These are phyloP conservation scores for Sordariomycetes sp. DNA, from an alignment of 2,329 filamentous ascomycete genomes.

Conservation along the genomic window DNA sequence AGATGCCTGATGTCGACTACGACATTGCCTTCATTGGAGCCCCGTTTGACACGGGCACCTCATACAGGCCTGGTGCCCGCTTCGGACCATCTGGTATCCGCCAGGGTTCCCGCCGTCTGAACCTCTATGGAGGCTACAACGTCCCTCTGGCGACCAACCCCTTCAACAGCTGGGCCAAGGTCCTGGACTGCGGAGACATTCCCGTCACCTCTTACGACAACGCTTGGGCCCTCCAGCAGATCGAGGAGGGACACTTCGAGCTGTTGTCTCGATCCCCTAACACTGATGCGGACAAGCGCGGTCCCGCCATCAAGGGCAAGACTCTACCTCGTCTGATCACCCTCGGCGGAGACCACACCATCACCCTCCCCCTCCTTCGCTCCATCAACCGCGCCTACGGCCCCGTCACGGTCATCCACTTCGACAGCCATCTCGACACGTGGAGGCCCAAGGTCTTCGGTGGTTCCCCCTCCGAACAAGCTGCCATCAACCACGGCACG, in stretches of 20 bases:
- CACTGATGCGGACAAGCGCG: constrained; percentile 57
- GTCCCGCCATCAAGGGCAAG: constrained; percentile 62
- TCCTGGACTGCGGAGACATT: constrained; percentile 78
- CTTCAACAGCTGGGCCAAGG: constrained; percentile 70
- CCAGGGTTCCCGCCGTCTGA: constrained; percentile 76
- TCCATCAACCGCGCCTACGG: constrained; percentile 54
- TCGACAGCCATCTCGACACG: constrained; percentile 49
- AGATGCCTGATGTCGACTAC: constrained; percentile 60
- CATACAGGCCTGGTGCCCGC: constrained; percentile 73
- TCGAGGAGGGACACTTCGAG: constrained; percentile 74
- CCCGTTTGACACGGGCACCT: constrained; percentile 80
- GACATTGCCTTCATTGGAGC: constrained; percentile 72
- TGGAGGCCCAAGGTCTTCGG: constrained; percentile 85
- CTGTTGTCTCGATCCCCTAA: constrained; percentile 62
- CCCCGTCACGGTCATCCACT: constrained; percentile 52
- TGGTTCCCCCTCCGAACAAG: constrained; percentile 66
- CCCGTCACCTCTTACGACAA: constrained; percentile 86
- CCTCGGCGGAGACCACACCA: constrained; percentile 56
- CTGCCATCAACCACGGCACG: constrained; percentile 76
- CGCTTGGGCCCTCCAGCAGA: constrained; percentile 70
- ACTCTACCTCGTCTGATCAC: constrained; percentile 77
- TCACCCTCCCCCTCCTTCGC: constrained; percentile 49
- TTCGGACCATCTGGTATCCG: constrained; percentile 80
- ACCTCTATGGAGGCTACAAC: constrained; percentile 84
- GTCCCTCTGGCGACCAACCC: constrained; percentile 72